phyloP scores from a whole-genome alignment of 2,329 filamentous ascomycete species.

The Calonectria hongkongensis region DNA sequence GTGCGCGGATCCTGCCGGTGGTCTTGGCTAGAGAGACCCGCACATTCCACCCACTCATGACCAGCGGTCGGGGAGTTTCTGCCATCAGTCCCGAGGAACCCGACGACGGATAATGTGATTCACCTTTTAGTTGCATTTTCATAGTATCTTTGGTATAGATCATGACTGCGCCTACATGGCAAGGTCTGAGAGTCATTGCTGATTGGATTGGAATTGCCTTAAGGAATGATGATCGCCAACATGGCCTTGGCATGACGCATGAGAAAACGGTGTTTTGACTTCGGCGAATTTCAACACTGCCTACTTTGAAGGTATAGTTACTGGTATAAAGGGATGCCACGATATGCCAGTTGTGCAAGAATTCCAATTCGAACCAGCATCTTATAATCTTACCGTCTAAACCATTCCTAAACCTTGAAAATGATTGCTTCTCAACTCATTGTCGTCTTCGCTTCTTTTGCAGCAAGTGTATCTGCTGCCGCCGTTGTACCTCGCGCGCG shows the following conservation, averaged over 20 bases:
- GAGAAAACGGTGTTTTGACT: background rate
- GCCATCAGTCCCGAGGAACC: background rate
- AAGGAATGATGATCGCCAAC: background rate
- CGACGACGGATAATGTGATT: background rate
- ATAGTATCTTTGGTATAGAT: slow-evolving; percentile 7
- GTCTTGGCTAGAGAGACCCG: background rate
- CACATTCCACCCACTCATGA: background rate
- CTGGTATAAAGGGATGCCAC: background rate
- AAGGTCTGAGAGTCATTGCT: background rate
- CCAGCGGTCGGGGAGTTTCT: background rate
- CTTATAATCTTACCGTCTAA: background rate
- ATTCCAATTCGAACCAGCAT: background rate
- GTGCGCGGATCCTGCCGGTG: background rate
- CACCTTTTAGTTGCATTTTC: background rate
- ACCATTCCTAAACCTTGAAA: background rate
- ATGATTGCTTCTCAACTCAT: slow-evolving; percentile 1
- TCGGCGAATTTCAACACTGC: background rate
- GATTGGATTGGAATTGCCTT: background rate
- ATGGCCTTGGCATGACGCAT: background rate
- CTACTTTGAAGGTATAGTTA: background rate
- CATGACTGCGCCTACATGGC: background rate
- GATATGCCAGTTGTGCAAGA: background rate
- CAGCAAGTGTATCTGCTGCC: background rate
- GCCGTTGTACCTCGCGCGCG: background rate
- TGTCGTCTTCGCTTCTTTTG: background rate